A percentile compares a stretch with the other conserved stretches of the same genome.
Conservation (phyloP, 331 rosid species). For the Phaseolus coccineus region DNA sequence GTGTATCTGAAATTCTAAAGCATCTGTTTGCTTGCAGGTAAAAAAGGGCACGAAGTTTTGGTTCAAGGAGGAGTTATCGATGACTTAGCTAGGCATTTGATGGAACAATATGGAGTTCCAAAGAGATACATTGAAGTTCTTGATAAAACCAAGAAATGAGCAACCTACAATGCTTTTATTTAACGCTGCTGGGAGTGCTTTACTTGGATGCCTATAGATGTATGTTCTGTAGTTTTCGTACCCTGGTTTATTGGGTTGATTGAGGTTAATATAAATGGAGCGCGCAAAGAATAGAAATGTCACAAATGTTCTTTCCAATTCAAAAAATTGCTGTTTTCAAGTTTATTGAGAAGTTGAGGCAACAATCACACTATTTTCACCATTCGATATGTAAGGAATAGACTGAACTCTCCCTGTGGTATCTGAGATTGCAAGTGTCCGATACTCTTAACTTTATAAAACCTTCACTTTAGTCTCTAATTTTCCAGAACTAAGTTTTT, state of each 20-base stretch:
- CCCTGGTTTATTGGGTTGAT: constrained; percentile 8
- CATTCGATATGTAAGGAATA: background rate
- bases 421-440: background rate
- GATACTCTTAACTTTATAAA: background rate
- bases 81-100: constrained; percentile 79
- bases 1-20: constrained; percentile 18
- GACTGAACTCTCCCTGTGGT: background rate
- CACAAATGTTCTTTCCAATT: constrained; percentile 30
- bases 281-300: constrained; percentile 24
- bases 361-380: background rate
- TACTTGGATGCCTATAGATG: constrained; percentile 11
- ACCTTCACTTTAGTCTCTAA: background rate
- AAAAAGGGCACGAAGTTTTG: constrained; percentile 87
- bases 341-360: background rate
- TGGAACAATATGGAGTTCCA: constrained; percentile 90
- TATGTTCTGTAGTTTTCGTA: constrained; percentile 35
- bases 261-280: constrained; percentile 26
- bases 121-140: constrained; percentile 92
- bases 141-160: constrained; percentile 83
- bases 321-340: background rate
- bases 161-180: constrained; percentile 11
- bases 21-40: constrained; percentile 66
- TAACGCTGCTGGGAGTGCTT: background rate
- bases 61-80: constrained; percentile 97
- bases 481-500: background rate